Evolutionary conservation across 257 asterid species (phyloP), one percentile per base, ranked within the genome.

Genomic region (Ballota nigra): DNA sequence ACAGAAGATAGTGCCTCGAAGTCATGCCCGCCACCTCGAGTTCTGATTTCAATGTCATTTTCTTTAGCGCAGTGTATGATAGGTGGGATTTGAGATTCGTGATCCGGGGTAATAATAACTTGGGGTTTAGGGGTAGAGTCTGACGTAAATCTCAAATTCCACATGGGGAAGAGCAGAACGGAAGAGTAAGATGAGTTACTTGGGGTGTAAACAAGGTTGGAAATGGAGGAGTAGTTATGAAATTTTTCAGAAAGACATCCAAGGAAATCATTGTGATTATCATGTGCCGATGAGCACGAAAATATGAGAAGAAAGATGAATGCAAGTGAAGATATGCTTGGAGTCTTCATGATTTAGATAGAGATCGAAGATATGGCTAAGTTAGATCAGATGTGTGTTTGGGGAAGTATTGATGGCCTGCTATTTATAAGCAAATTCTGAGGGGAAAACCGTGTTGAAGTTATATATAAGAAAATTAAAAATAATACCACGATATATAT

Each of bases 21-120:
- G 71, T 81, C 86, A 16, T 81, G 86, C 55, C 86, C 86, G 3
- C 83, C 85, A 7, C 87, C 72, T 19, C 81, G 61, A 0, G 31
- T 72, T 65, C 83, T 63, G 33, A 77, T 63, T 18, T 79, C 58
- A 15, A 79, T 0, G 16, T 41, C 80, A 3, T 19, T 53, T 5
- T 66, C 19, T 23, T 40, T 76, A 47, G 81, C 65, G 3, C 84
- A 80, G 7, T 8, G 15, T 8, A 76, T 8, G 47, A 74, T 4
- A 15, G 75, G 63, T 0, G 56, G 82, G 43, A 80, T 28, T 12
- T 80, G 79, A 10, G 72, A 72, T 63, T 76, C 75, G 3, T 62
- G 33, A 0, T 45, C 0, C 0, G 84, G 79, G 2, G 79, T 76
- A 0, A 76, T n/a, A 6, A 76, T 72, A 3, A 76, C 63, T 2